Conservation (phyloP, 495 filamentous ascomycete genomes). For the Neurospora tetrasperma region DNA sequence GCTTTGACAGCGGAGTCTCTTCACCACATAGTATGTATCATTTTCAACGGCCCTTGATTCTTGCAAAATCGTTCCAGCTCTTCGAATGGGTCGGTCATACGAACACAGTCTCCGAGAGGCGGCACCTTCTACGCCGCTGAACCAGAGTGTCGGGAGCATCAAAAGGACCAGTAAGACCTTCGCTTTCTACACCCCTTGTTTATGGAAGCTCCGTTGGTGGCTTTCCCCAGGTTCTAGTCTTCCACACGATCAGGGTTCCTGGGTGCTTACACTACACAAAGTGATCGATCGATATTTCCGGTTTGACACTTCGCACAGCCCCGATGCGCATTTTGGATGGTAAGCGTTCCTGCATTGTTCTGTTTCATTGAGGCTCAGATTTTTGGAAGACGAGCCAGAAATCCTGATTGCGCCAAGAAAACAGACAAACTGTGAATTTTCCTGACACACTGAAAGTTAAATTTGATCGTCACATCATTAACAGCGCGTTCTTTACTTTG, state of each 20-base stretch:
- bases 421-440: neutral
- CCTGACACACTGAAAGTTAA: neutral
- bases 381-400: neutral
- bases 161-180: neutral
- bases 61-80: neutral
- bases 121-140: neutral
- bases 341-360: neutral
- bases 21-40: neutral
- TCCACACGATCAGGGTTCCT: neutral
- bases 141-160: neutral
- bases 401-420: neutral
- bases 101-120: neutral
- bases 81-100: neutral
- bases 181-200: neutral
- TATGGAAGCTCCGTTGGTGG: neutral
- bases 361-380: neutral
- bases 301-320: neutral
- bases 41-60: neutral
- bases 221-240: neutral
- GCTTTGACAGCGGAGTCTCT: neutral
- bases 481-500: neutral
- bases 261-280: neutral
- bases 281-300: neutral
- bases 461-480: neutral
- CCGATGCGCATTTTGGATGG: neutral